Evolutionary conservation across 345 rosid species (phyloP), one percentile per base, ranked within the genome.

Genomic region (Lagerstroemia speciosa): DNA sequence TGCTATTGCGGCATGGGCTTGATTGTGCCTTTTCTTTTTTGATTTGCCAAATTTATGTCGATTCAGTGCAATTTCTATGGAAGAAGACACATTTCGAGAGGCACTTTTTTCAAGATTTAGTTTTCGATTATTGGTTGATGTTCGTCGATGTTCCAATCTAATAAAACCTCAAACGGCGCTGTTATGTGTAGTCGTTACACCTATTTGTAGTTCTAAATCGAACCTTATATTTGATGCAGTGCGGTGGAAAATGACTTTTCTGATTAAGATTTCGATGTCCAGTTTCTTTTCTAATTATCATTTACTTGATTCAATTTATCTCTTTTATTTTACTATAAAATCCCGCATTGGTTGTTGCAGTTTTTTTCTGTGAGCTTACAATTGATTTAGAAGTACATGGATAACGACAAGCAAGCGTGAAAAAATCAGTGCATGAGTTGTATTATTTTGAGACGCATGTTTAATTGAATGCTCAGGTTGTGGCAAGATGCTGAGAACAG

Each of bases 401-500:
- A 50, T 50, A 50, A 50, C 8, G 57, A 17, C 17, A 3, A 19
- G 1, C n/a, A 50, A 50, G 4, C 53, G 27, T 19, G 5, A 50
- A 6, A 46, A 46, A 19, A 5, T n/a, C 6, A 55, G 24, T 31
- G 19, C 67, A 36, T n/a, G 61, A 22, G 30, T 27, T 27, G 5
- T 36, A 57, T 19, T 67, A n/a, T 29, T 12, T 31, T 50, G 19
- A 36, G 34, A 57, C 38, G 45, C 66, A 41, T 60, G 46, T 67
- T 34, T 38, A n/a, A 73, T 64, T 69, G 68, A 69, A 67, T 34
- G 33, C 67, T 66, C 80, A 91, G 96, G 87, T 86, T 94, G 78
- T 94, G 97, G 99, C 97, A 94, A 86, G 99, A 94, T 55, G 84
- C 96, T 10, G 96, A 91, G 84, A 88, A 83, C 75, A 84, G 99